Base-by-base conservation (phyloP, 1,139 yeast species). In the Wickerhamomyces sp. region DNA sequence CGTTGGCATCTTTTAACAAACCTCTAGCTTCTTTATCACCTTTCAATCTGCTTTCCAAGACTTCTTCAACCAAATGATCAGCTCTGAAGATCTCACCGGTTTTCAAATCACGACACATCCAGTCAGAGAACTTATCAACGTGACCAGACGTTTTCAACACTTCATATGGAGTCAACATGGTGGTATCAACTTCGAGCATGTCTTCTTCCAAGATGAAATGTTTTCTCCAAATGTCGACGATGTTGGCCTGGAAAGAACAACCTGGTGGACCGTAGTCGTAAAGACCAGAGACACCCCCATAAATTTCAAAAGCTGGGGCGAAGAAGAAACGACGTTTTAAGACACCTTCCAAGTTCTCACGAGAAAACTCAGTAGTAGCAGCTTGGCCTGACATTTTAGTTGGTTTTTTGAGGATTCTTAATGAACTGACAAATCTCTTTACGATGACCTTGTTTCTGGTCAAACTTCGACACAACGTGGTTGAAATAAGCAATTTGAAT, bases 261-360 rank as follows among this genome's bases (percentile, higher is more conserved):
- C 98, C 98, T 63, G 98, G 97, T 47, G 99, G 99, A 68, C 99
- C 99, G 61, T 89, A 94, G 64, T 94, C 99, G 64, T 88, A 94
- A 44, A 94, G 74, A 51, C 99, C 99, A 39, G 97, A 87, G 37
- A 94, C 97, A 63, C 98, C 98, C 52, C 98, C 98, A 62, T 94
- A 94, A 49, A 92, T 80, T 61, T 94, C 98, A 60, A 94, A 94
- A 33, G 97, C 82, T 48, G 98, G 98, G 28, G 97, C 97, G 61
- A 78, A 92, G 68, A 94, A 94, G 72, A 94, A 94, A 64, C 99
- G 79, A 67, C 97, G 83, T 66, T 90, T 92, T 56, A 94, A 73
- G 41, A 90, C 86, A 63, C 86, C 84, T 64, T 94, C 99, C 58
- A 94, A 73, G 47, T 79, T 72, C 49, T 90, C 97, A 66, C 97